phyloP scores from a whole-genome alignment of 2,329 filamentous ascomycete genomes.

The Penicillium thymicola region DNA sequence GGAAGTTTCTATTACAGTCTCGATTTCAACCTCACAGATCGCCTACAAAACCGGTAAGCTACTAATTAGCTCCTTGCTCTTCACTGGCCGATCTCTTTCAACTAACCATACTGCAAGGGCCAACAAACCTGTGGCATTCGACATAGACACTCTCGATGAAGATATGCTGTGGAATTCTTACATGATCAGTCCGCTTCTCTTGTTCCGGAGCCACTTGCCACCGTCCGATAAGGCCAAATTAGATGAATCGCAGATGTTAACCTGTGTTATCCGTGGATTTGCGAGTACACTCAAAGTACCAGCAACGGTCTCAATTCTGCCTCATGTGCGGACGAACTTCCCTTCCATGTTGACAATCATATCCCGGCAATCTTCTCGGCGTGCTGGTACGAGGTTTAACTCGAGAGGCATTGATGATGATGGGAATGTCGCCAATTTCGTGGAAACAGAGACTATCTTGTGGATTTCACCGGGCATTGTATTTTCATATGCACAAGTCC shows the following conservation, averaged over 20 bases:
- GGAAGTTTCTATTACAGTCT: slow-evolving; percentile 97
- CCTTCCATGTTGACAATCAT: slow-evolving; percentile 86
- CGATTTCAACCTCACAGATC: slow-evolving; percentile 95
- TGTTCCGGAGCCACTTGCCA: slow-evolving; percentile 80
- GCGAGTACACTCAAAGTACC: slow-evolving; percentile 84
- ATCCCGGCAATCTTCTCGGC: slow-evolving; percentile 81
- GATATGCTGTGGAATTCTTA: slow-evolving; percentile 97
- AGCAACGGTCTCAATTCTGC: slow-evolving; percentile 68
- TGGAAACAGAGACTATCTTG: slow-evolving; percentile 94
- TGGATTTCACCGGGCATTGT: slow-evolving; percentile 74
- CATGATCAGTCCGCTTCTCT: slow-evolving; percentile 90
- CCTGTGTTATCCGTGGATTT: slow-evolving; percentile 90
- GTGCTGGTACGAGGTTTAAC: slow-evolving; percentile 94
- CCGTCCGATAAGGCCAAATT: slow-evolving; percentile 71
- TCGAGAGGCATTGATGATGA: slow-evolving; percentile 97
- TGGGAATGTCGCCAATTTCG: slow-evolving; percentile 95
- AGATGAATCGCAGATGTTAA: slow-evolving; percentile 84
- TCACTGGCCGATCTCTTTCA: not conserved
- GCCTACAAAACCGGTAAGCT: slow-evolving; percentile 76
- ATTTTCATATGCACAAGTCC: slow-evolving; percentile 90
- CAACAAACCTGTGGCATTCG: slow-evolving; percentile 72
- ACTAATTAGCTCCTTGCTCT: slow-evolving; percentile 6
- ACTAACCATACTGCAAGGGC: slow-evolving; percentile 50
- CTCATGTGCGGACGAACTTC: slow-evolving; percentile 63
- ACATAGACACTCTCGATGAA: slow-evolving; percentile 89